Base-by-base conservation (phyloP, 1,284 basidiomycete species). In the Rhodotorula sp. region DNA sequence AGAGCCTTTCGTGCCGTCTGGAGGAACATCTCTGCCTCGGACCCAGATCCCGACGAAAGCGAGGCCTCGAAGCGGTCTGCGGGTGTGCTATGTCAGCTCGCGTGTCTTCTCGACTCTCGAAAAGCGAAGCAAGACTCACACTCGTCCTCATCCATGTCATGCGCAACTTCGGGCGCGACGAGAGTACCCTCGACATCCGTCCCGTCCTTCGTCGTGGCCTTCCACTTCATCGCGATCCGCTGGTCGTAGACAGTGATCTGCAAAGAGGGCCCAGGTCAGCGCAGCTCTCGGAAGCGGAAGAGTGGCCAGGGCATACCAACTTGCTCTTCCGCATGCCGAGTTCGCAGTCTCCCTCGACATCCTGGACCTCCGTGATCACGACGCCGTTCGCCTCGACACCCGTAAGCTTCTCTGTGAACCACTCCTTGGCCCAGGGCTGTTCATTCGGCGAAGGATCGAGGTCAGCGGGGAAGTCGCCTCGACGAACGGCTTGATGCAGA, bases 241-340 rank as follows among this genome's bases (percentile, higher is more conserved):
- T 71, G 68, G 62, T 77, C 76, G 66, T 78, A 78, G 67, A 77
- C 73, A n/a, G 76, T 77, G 49, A 77, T 67, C 44, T 76, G 67
- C 66, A 17, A 17, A 17, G 11, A 44, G 13, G 39, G 13, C 19
- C 4, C 11, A 44, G 39, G 39, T 44, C 11, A 44, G 39, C 39
- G 13, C 11, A 15, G 13, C 39, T 17, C 39, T 13, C 19, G 4
- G n/a, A 10, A 44, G 39, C 39, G 39, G 39, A 44, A 13, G 3
- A 8, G 3, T 6, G 39, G 11, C 1, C 8, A 34, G 30, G 22
- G 11, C 22, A 30, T n/a, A 61, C 51, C 22, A 44, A 58, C 60
- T 71, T 76, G 55, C 54, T 62, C 67, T 76, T 74, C 20, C 76
- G 29, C 73, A 77, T 76, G 24, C 76, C 77, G 17, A 77, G 54